Percentiles rank a stretch among this genome's conserved stretches.
Conservation (phyloP, 2,329 filamentous ascomycete genomes). For the Monosporascus sp. region DNA sequence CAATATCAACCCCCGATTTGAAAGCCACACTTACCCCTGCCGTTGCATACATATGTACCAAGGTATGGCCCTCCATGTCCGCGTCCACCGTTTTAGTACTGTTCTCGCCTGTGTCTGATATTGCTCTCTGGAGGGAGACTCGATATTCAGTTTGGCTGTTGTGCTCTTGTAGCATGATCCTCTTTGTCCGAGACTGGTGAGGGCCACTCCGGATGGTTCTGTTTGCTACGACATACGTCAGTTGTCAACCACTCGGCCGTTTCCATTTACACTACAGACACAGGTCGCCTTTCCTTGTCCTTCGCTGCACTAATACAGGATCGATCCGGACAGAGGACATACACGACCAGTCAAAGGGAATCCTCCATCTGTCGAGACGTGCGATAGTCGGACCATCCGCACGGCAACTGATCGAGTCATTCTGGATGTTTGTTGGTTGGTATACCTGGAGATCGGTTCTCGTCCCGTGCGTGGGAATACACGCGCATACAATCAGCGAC, state of each 20-base stretch:
- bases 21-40: constrained; percentile 28
- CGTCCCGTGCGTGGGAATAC: constrained; percentile 22
- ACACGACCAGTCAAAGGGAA: constrained; percentile 9
- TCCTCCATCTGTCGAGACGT: constrained; percentile 4
- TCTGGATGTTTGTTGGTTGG: constrained; percentile 24
- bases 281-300: constrained; percentile 14
- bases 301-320: constrained; percentile 14
- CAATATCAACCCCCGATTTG: constrained; percentile 23
- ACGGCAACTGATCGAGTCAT: constrained; percentile 17
- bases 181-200: constrained; percentile 17
- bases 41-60: constrained; percentile 36
- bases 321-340: constrained; percentile 4
- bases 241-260: constrained; percentile 16
- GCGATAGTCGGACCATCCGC: constrained; percentile 15
- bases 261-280: constrained; percentile 18
- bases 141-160: constrained; percentile 23
- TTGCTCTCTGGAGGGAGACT: constrained; percentile 26
- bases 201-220: constrained; percentile 14
- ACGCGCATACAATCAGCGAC: constrained; percentile 18
- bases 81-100: constrained; percentile 22
- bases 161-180: constrained; percentile 19
- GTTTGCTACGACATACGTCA: constrained; percentile 21
- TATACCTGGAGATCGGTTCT: constrained; percentile 21
- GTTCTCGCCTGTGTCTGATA: constrained; percentile 27
- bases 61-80: constrained; percentile 29